Base-by-base conservation (phyloP, 1,284 basidiomycete species). In the Irpex rosettiformis region DNA sequence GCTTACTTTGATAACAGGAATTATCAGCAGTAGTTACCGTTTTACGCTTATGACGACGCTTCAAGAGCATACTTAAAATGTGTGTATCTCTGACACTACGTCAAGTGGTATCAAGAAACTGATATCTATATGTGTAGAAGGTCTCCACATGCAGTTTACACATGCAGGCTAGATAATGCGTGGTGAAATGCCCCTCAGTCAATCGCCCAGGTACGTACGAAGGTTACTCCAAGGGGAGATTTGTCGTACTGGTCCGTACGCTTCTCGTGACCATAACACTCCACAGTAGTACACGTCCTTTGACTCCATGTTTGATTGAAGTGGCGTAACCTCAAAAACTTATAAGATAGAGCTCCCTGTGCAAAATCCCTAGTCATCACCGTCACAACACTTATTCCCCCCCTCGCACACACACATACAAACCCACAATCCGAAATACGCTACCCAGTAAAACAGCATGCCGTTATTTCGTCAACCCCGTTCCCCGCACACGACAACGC, bases 371-470 rank as follows among this genome's bases (percentile, higher is more conserved):
- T 11, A 4, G 18, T 25, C 21, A 21, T 21, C n/a, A n/a, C n/a
- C n/a, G n/a, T 22, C 43, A 47, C 11, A 47, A 7, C 43, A n/a
- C n/a, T 47, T 18, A 18, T 47, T 22, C 18, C 6, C 43, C 6
- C 18, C 43, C 43, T 22, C 21, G 6, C 43, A 47, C 43, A 47
- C 43, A 47, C 43, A 7, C 43, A 47, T 18, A 47, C 43, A 6
- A 7, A 47, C 43, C n/a, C n/a, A n/a, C n/a, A n/a, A n/a, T n/a
- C n/a, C n/a, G n/a, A n/a, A n/a, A n/a, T n/a, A n/a, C n/a, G n/a
- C n/a, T n/a, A n/a, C n/a, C n/a, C n/a, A 55, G 22, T 28, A 40
- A 64, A 48, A n/a, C n/a, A n/a, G n/a, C 28, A 67, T 69, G 65
- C 60, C 62, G 8, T 57, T 64, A 29, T 65, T 68, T 37, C 53